Base-by-base conservation (phyloP, 148 eudicot species). In the Heliosperma pusillum region DNA sequence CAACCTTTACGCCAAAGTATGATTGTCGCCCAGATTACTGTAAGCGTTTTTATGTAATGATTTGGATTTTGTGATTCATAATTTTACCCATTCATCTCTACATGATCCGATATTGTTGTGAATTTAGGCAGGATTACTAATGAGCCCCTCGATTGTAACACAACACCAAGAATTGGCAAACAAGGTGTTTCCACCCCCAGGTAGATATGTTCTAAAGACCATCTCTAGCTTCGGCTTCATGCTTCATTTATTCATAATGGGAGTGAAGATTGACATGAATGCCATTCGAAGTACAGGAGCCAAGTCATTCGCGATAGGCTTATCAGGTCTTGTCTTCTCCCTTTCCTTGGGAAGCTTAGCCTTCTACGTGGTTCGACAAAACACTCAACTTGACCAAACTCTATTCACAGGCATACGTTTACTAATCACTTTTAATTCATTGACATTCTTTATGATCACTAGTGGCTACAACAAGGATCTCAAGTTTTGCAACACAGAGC, bases 141-240 rank as follows among this genome's bases (percentile, higher is more conserved):
- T 84, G 9, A 83, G 86, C 8, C 83, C 79, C 2, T 67, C 84
- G 36, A 9, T 78, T 10, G 15, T 81, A 19, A 25, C 60, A 30
- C 42, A 68, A 1, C 40, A 69, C 44, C 69, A 17, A 17, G 25
- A n/a, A 5, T 3, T 69, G 7, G 10, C 30, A 19, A 44, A 72
- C 65, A 57, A 9, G 63, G 1, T 84, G 17, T 75, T 84, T 52
- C 86, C 86, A 0, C 84, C 86, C 0, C 76, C 77, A 3, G 83
- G 84, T 12, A 74, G 66, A 63, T 76, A 71, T 22, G 45, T 81
- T 24, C 74, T 84, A 3, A 73, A 81, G 63, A 81, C 83, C 4
- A 21, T 84, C 5, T 79, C 82, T 3, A 72, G 73, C 45, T 84
- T 84, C 10, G 86, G 86, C 4, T 80, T 78, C 70, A 81, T 84